Evolutionary conservation across 805 yeast genomes (phyloP), one percentile per base, ranked within the genome.

Genomic region (Wickerhamiella bombiphila): DNA sequence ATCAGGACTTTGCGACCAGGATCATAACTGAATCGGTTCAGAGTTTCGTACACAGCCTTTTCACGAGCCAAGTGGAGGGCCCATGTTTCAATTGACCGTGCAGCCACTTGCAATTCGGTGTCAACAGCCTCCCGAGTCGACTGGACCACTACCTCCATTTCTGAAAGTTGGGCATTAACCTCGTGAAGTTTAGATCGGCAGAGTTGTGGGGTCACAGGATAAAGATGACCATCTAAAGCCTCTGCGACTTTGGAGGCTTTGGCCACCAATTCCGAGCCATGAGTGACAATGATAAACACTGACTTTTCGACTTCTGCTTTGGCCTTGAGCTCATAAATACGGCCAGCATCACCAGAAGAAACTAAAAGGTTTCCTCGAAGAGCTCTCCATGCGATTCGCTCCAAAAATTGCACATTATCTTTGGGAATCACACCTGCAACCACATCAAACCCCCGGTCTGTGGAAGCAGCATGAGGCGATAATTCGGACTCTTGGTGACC

Each of bases 291-390:
- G 43, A 93, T 73, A 53, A 91, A 86, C 34, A 83, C 76, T 54
- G 76, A 80, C 57, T 88, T 88, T 45, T 71, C 76, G 8, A 78
- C 71, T 37, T 59, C 61, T 22, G 66, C 65, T 35, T 70, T 70
- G 17, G 74, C 50, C 51, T 72, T 68, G 31, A 69, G 56, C 50
- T 82, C 93, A 51, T 69, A 70, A 36, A 83, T 60, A 49, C 78
- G 80, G 5, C 70, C 69, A 42, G 88, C 72, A 47, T 80, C 91
- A 34, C 70, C 69, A 45, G 79, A 70, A 47, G 76, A 76, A 56
- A 86, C 71, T 52, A 70, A 82, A 46, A 93, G 64, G 56, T 91
- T 91, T 53, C 98, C 98, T 57, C 98, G 74, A 45, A 88, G 68
- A 15, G 83, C 74, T 60, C 99, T 72, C 94, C 95, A 91, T 34